Percentiles rank a stretch among this genome's conserved stretches.
These are phyloP conservation scores for Paramecium biaurelia DNA, from an alignment of 73 alveolate genomes.

Conservation along the genomic window DNA sequence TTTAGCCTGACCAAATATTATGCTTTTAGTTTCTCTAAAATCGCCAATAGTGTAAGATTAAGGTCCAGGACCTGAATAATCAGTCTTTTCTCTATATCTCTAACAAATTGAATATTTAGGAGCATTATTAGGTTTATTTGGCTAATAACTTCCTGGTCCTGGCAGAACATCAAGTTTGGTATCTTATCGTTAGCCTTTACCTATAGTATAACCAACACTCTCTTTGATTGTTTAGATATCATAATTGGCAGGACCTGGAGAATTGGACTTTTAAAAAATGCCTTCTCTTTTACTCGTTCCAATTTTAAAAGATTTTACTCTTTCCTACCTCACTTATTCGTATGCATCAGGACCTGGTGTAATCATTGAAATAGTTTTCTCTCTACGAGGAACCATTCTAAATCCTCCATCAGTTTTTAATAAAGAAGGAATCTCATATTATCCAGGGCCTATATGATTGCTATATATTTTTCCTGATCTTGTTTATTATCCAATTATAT, in stretches of 20 bases:
- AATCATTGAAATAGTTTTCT: not conserved
- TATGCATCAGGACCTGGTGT: slow-evolving; percentile 42
- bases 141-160: slow-evolving; percentile 13
- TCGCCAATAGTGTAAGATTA: not conserved
- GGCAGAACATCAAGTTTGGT: not conserved
- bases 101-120: not conserved
- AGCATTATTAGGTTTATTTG: not conserved
- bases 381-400: not conserved
- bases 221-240: not conserved
- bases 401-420: not conserved
- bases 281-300: slow-evolving; percentile 34
- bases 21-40: not conserved
- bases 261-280: not conserved
- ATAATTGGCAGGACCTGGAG: slow-evolving; percentile 41
- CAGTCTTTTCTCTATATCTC: not conserved
- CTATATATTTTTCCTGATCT: not conserved
- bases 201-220: not conserved
- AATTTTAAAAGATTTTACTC: not conserved
- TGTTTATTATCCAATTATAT: not conserved
- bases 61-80: slow-evolving; percentile 24
- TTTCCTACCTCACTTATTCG: not conserved
- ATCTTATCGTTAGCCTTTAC: not conserved
- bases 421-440: slow-evolving; percentile 14
- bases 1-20: not conserved
- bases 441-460: slow-evolving; percentile 41